These are phyloP conservation scores for Aspergillus ellipticus DNA, from an alignment of 495 filamentous ascomycete species.

Conservation along the genomic window DNA sequence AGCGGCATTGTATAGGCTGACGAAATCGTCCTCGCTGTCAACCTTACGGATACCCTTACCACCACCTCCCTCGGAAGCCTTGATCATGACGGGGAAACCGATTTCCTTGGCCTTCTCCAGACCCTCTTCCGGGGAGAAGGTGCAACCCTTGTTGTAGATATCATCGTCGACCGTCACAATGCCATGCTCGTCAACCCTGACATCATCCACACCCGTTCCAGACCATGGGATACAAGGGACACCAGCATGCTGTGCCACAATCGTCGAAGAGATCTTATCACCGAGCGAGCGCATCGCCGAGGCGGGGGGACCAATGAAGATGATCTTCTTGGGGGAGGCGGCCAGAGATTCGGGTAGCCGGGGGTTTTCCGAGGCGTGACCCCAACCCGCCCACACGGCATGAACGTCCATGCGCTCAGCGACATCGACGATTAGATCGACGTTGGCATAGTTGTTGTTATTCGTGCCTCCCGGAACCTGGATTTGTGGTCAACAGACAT, in stretches of 20 bases:
- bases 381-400: slow-evolving; percentile 99
- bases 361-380: slow-evolving; percentile 98
- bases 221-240: slow-evolving; percentile 99
- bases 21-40: slow-evolving; percentile 78
- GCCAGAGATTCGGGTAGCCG: slow-evolving; percentile 93
- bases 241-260: slow-evolving; percentile 94
- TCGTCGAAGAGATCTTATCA: slow-evolving; percentile 99
- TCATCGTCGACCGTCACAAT: slow-evolving; percentile 90
- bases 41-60: slow-evolving; percentile 99
- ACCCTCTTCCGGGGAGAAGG: slow-evolving; percentile 81
- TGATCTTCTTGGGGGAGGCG: slow-evolving; percentile 93
- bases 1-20: slow-evolving; percentile 83
- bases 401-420: slow-evolving; percentile 99
- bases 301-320: slow-evolving; percentile 97
- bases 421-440: slow-evolving; percentile 97
- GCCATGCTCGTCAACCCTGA: slow-evolving; percentile 71
- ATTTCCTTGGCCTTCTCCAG: slow-evolving; percentile 82
- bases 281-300: slow-evolving; percentile 98
- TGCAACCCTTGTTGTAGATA: slow-evolving; percentile 88
- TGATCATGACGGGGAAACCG: slow-evolving; percentile 99
- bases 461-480: slow-evolving; percentile 92
- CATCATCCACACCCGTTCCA: slow-evolving; percentile 81
- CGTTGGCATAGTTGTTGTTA: slow-evolving; percentile 99
- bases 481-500: neutral
- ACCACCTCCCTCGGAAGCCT: slow-evolving; percentile 99